phyloP scores from a whole-genome alignment of 1,139 yeast genomes.

The Blastobotrys arbuscula region DNA sequence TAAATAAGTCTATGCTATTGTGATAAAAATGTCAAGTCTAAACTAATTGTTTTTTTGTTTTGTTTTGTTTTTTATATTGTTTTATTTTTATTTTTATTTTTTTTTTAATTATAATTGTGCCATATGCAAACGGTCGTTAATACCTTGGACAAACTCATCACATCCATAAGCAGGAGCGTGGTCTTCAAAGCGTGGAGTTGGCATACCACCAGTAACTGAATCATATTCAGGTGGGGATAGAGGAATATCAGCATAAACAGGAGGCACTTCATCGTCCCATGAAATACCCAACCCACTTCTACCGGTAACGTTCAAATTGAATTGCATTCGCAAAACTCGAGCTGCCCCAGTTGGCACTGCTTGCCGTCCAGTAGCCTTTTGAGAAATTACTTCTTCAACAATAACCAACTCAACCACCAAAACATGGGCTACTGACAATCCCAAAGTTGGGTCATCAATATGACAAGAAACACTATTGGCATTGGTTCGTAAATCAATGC shows the following conservation, averaged over 20 bases:
- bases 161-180: constrained; percentile 19
- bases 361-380: constrained; percentile 24
- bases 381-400: constrained; percentile 68
- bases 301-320: constrained; percentile 72
- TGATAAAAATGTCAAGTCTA: too few relatives aligned
- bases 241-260: constrained; percentile 83
- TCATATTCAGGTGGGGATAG: constrained; percentile 81
- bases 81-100: too few relatives aligned
- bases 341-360: constrained; percentile 79
- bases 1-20: too few relatives aligned
- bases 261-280: constrained; percentile 99
- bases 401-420: constrained; percentile 84
- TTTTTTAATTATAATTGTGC: constrained; percentile 12
- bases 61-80: too few relatives aligned
- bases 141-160: constrained; percentile 12
- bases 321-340: constrained; percentile 89
- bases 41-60: too few relatives aligned
- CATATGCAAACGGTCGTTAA: constrained; percentile 12
- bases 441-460: constrained; percentile 73
- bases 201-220: constrained; percentile 19
- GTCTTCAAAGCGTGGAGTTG: constrained; percentile 30
- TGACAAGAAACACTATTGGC: constrained; percentile 69
- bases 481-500: constrained; percentile 44
- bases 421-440: constrained; percentile 68
- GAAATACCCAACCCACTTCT: constrained; percentile 93